Percentiles rank a stretch among this genome's conserved stretches.
phyloP scores from a whole-genome alignment of 345 rosid genomes.

The Theobroma cacao region DNA sequence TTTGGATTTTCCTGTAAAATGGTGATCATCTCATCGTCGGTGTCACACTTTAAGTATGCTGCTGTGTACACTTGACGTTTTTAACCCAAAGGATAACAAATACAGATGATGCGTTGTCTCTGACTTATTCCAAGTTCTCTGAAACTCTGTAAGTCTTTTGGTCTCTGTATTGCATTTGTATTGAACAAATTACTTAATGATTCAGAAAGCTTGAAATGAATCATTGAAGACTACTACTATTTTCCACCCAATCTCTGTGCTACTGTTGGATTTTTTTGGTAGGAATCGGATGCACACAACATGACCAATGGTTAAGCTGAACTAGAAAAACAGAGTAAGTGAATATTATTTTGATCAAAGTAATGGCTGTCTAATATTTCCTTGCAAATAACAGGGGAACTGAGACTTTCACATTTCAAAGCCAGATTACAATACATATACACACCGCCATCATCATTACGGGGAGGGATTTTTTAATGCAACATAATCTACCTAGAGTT shows the following conservation, averaged over 20 bases:
- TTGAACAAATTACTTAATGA: neutral
- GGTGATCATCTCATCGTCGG: neutral
- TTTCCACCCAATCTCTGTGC: neutral
- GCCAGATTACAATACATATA: too few relatives aligned
- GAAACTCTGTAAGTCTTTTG: neutral
- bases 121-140: neutral
- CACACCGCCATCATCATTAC: too few relatives aligned
- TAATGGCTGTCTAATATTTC: too few relatives aligned
- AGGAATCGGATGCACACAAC: too few relatives aligned
- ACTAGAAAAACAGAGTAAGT: too few relatives aligned
- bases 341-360: too few relatives aligned
- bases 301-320: too few relatives aligned
- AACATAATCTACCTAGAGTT: too few relatives aligned
- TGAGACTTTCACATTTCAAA: too few relatives aligned
- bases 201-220: neutral
- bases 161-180: neutral
- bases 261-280: too few relatives aligned
- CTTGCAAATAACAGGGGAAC: too few relatives aligned
- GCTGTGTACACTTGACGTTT: neutral
- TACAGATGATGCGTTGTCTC: neutral
- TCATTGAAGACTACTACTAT: neutral
- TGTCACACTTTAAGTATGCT: neutral
- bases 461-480: too few relatives aligned
- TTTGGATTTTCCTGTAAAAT: neutral
- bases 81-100: neutral